phyloP scores from a whole-genome alignment of 1,284 basidiomycete genomes.

The Ustilago esculenta region DNA sequence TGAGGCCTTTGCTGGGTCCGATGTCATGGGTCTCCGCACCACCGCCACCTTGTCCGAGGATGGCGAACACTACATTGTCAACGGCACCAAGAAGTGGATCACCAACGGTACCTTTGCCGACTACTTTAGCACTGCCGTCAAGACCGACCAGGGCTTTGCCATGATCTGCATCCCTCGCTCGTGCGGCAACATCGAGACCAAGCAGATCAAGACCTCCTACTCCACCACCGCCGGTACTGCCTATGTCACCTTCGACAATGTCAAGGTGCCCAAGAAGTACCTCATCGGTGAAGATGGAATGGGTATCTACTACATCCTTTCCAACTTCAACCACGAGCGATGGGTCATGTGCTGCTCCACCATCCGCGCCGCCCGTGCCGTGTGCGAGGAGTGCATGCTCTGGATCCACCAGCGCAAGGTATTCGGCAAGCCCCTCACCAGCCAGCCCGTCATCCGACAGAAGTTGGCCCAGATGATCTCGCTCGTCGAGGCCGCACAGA shows the following conservation, averaged over 20 bases:
- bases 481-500: constrained; percentile 81
- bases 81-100: constrained; percentile 77
- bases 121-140: constrained; percentile 70
- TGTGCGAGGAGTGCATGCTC: constrained; percentile 61
- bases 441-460: constrained; percentile 82
- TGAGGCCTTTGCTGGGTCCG: constrained; percentile 91
- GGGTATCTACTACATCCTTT: constrained; percentile 79
- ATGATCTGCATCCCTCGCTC: constrained; percentile 76
- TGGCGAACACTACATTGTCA: constrained; percentile 72
- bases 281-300: constrained; percentile 84
- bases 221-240: constrained; percentile 73
- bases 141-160: constrained; percentile 79
- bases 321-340: constrained; percentile 69
- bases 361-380: constrained; percentile 71
- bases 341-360: constrained; percentile 78
- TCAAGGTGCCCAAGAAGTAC: constrained; percentile 84
- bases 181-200: constrained; percentile 77
- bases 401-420: constrained; percentile 67
- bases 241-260: constrained; percentile 87
- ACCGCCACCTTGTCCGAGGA: constrained; percentile 84
- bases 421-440: constrained; percentile 74
- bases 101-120: constrained; percentile 78
- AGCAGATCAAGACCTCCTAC: constrained; percentile 75
- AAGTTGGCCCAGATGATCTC: constrained; percentile 88
- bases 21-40: constrained; percentile 76